phyloP scores from a whole-genome alignment of 805 yeast species.

The Candida cerambycidarum region DNA sequence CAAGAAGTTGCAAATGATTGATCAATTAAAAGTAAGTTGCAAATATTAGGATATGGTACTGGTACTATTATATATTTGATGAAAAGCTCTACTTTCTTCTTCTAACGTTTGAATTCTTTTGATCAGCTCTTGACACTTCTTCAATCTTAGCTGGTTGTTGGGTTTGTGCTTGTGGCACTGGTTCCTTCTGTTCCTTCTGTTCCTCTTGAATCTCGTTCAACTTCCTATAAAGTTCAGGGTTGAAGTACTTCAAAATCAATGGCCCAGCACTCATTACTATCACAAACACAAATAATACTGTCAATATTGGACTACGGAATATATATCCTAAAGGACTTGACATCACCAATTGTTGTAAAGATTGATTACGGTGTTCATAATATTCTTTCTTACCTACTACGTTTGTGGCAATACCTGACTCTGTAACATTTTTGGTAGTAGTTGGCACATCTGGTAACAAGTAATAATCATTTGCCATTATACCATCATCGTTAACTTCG shows the following conservation, averaged over 20 bases:
- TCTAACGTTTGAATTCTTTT: not conserved
- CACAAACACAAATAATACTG: constrained; percentile 30
- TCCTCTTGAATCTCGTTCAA: constrained; percentile 22
- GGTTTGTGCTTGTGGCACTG: too few species aligned
- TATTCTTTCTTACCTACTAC: constrained; percentile 26
- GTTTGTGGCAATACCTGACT: constrained; percentile 22
- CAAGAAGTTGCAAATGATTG: constrained; percentile 18
- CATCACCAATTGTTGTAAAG: constrained; percentile 32
- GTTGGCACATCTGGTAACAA: constrained; percentile 13
- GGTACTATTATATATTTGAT: not conserved
- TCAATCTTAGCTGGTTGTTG: constrained; percentile 7
- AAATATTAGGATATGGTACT: not conserved
- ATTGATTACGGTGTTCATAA: constrained; percentile 33
- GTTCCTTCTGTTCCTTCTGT: constrained; percentile 2
- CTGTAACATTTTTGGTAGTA: constrained; percentile 4
- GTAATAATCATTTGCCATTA: constrained; percentile 24
- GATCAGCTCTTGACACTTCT: constrained; percentile 5
- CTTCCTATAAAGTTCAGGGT: constrained; percentile 39
- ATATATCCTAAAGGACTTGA: constrained; percentile 44
- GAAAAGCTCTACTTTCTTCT: constrained; percentile 1
- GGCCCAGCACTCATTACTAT: constrained; percentile 34
- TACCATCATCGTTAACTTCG: constrained; percentile 20
- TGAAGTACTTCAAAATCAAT: constrained; percentile 25
- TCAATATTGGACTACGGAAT: constrained; percentile 35
- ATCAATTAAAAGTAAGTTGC: too few species aligned